Conservation (phyloP, 1,284 basidiomycete species). For the Ustilago vetiveriae region DNA sequence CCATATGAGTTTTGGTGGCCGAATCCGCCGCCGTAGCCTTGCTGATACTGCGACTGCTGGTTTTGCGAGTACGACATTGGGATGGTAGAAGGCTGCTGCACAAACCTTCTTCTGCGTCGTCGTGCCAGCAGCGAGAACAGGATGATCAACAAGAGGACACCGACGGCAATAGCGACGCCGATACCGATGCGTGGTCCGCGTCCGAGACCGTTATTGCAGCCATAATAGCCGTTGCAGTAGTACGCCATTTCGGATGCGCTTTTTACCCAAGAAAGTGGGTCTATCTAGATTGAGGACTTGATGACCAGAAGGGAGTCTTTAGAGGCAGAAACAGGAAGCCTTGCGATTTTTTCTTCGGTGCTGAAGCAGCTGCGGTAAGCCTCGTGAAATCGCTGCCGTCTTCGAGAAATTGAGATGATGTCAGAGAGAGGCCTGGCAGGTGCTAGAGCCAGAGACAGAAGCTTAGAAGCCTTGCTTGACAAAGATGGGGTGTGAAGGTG, state of each 20-base stretch:
- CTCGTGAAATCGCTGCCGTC: too few species aligned
- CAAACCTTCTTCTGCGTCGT: slow-evolving; percentile 23
- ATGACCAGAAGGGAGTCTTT: too few species aligned
- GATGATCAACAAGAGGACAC: slow-evolving; percentile 14
- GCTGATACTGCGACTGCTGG: slow-evolving; percentile 11
- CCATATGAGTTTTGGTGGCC: slow-evolving; percentile 1
- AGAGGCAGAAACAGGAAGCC: too few species aligned
- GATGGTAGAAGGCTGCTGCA: slow-evolving; percentile 15
- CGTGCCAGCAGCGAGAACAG: slow-evolving; percentile 12
- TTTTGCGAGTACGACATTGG: slow-evolving; percentile 35
- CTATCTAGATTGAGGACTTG: too few species aligned
- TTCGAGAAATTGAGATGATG: too few species aligned
- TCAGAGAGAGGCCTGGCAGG: too few species aligned
- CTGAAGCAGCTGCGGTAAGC: too few species aligned
- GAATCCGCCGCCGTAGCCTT: slow-evolving; percentile 18
- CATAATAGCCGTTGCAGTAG: slow-evolving; percentile 25
- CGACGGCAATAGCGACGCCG: slow-evolving; percentile 31
- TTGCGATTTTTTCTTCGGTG: too few species aligned
- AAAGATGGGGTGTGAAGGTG: not conserved
- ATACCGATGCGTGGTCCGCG: slow-evolving; percentile 35
- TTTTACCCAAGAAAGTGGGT: too few species aligned
- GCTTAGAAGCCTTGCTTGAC: too few species aligned
- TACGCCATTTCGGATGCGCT: slow-evolving; percentile 26
- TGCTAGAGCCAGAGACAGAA: too few species aligned
- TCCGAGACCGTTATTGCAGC: slow-evolving; percentile 11